Percentiles rank a stretch among this genome's conserved stretches.
Conservation (phyloP, 163 green algal species). For the Botryococcus braunii region DNA sequence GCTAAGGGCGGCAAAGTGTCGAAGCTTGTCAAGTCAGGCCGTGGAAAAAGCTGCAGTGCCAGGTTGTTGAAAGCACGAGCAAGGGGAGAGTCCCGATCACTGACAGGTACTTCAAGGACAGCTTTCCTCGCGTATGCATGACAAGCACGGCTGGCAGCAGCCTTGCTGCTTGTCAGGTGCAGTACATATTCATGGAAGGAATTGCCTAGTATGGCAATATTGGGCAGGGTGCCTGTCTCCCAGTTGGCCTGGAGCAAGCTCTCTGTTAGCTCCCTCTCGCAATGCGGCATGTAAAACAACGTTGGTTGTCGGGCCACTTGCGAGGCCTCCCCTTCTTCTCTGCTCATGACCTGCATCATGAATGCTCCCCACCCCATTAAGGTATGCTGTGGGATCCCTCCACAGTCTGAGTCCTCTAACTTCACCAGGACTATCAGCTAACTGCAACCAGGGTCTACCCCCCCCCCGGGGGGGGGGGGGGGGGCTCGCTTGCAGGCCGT, state of each 20-base stretch:
- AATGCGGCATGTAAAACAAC: constrained; percentile 74
- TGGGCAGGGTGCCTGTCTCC: constrained; percentile 14
- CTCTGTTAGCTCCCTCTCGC: constrained; percentile 49
- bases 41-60: constrained; percentile 35
- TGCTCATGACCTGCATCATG: too few relatives aligned
- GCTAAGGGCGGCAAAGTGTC: too few relatives aligned
- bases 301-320: constrained; percentile 30
- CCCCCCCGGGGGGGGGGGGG: too few relatives aligned
- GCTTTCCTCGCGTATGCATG: too few relatives aligned
- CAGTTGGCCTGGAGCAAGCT: constrained; percentile 49
- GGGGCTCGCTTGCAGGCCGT: too few relatives aligned
- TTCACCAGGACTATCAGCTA: too few relatives aligned
- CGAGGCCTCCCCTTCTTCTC: constrained; percentile 10
- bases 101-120: constrained; percentile 26
- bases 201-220: constrained; percentile 54
- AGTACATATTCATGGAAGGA: constrained; percentile 24
- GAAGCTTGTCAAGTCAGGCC: too few relatives aligned
- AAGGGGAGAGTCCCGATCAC: constrained; percentile 25
- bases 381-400: too few relatives aligned
- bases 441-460: too few relatives aligned
- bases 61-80: constrained; percentile 47
- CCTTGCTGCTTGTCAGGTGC: background rate
- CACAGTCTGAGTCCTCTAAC: too few relatives aligned
- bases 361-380: too few relatives aligned
- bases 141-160: too few relatives aligned